Conservation (phyloP, 345 rosid genomes). For the Eucalyptus regnans region DNA sequence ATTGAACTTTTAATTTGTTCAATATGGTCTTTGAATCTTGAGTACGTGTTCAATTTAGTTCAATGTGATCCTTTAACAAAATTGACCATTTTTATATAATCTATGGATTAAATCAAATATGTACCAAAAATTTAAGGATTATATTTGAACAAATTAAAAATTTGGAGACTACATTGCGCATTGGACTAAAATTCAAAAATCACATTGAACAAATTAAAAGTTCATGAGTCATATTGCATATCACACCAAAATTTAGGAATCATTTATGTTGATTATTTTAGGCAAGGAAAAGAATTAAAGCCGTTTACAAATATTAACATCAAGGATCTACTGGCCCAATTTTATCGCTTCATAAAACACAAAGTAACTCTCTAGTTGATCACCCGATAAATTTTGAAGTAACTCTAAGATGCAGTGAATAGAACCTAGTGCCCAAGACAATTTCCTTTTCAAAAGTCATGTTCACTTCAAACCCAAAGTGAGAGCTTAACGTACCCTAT, state of each 20-base stretch:
- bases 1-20: no score
- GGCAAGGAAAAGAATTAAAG: neutral
- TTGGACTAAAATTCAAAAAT: no score
- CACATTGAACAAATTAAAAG: no score
- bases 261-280: neutral
- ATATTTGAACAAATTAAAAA: no score
- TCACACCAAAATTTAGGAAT: neutral
- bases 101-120: neutral
- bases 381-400: neutral
- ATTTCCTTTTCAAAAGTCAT: neutral
- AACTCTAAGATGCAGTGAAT: neutral
- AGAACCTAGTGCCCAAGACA: neutral
- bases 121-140: accelerated
- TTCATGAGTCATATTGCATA: neutral
- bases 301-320: neutral
- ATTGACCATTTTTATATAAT: no score
- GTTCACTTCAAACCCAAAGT: neutral
- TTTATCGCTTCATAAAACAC: neutral
- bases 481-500: neutral
- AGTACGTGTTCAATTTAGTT: neutral
- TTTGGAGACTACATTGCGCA: no score
- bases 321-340: neutral
- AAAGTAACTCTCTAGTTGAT: neutral
- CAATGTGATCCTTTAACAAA: neutral
- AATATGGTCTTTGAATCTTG: accelerated